These are phyloP conservation scores for Teunomyces atbi DNA, from an alignment of 805 yeast genomes.

Conservation along the genomic window DNA sequence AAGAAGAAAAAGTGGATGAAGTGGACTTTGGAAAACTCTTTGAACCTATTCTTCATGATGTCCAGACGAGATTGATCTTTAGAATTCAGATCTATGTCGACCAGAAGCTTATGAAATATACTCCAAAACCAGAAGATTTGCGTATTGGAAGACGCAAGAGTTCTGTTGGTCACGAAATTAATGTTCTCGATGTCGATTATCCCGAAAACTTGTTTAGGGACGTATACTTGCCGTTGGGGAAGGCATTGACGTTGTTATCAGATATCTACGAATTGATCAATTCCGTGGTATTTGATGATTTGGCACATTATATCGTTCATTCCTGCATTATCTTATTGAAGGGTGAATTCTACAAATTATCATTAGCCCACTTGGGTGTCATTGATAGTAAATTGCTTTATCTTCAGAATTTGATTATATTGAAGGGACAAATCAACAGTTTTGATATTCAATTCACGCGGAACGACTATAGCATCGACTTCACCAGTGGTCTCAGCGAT, in stretches of 20 bases:
- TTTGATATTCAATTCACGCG: constrained; percentile 79
- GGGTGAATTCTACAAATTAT: constrained; percentile 46
- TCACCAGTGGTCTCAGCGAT: constrained; percentile 63
- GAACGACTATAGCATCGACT: constrained; percentile 74
- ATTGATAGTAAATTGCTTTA: constrained; percentile 64
- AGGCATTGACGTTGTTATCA: constrained; percentile 66
- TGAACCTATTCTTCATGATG: constrained; percentile 69
- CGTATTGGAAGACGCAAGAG: constrained; percentile 43
- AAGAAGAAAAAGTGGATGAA: constrained; percentile 38
- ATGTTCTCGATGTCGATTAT: constrained; percentile 31
- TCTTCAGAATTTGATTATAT: constrained; percentile 66
- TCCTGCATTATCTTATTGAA: constrained; percentile 65
- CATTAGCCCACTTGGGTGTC: constrained; percentile 46
- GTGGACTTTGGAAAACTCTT: constrained; percentile 60
- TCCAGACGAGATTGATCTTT: constrained; percentile 78
- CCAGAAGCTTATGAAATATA: constrained; percentile 62
- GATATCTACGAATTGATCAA: constrained; percentile 78
- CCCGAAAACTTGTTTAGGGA: constrained; percentile 39
- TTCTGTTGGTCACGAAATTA: constrained; percentile 14
- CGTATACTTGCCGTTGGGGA: constrained; percentile 70
- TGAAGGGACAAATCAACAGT: constrained; percentile 64
- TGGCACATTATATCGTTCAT: constrained; percentile 85
- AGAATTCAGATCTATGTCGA: constrained; percentile 74
- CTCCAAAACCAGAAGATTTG: constrained; percentile 67
- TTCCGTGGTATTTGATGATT: constrained; percentile 77